Percentiles rank a stretch among this genome's conserved stretches.
phyloP scores from a whole-genome alignment of 1,284 basidiomycete species.

The Melampsora americana region DNA sequence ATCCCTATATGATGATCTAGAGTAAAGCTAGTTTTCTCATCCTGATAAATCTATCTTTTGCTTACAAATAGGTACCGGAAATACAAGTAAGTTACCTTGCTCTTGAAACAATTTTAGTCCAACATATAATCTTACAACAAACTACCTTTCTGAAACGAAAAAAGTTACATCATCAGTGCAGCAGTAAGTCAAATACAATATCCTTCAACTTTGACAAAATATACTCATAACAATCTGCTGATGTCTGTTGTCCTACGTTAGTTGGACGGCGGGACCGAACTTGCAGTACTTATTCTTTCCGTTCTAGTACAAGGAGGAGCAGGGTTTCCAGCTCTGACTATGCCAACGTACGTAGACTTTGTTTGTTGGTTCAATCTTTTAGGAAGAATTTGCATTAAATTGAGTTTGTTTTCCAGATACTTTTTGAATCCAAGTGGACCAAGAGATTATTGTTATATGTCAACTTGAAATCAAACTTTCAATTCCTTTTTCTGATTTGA shows the following conservation, averaged over 20 bases:
- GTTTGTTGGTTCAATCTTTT: background rate
- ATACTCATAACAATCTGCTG: background rate
- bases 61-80: slow-evolving; percentile 31
- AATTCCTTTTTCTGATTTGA: no score
- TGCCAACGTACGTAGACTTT: slow-evolving; percentile 21
- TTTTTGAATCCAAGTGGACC: background rate
- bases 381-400: background rate
- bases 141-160: background rate
- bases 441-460: slow-evolving; percentile 2
- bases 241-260: background rate
- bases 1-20: background rate
- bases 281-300: slow-evolving; percentile 18
- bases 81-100: slow-evolving; percentile 21
- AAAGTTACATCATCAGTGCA: slow-evolving; percentile 39
- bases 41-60: background rate
- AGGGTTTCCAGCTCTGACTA: slow-evolving; percentile 21
- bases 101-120: background rate
- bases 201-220: background rate
- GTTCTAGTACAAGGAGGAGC: slow-evolving; percentile 33
- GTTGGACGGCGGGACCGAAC: slow-evolving; percentile 39
- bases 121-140: background rate
- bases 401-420: background rate
- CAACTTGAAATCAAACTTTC: background rate
- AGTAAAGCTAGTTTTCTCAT: background rate
- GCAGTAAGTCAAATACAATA: slow-evolving; percentile 25